Conservation (phyloP, 306 rosid species). For the Mucuna pruriens region DNA sequence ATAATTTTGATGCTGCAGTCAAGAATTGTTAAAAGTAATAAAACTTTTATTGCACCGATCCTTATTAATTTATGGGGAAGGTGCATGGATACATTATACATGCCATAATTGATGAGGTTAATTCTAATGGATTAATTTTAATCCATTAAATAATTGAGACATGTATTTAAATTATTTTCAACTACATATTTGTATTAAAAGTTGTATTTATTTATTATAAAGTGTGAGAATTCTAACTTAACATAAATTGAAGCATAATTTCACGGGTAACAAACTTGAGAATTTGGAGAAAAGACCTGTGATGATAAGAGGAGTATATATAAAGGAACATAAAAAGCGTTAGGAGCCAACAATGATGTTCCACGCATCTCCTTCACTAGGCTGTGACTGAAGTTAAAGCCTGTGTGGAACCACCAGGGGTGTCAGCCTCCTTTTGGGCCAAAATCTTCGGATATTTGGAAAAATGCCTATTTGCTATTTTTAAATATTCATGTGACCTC, state of each 20-base stretch:
- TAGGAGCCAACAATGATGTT: background rate
- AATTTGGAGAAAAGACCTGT: background rate
- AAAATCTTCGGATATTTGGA: background rate
- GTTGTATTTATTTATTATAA: too few species aligned
- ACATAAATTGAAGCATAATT: background rate
- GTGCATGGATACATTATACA: background rate
- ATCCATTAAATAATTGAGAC: too few species aligned
- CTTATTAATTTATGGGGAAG: slow-evolving; percentile 7
- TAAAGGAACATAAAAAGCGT: background rate
- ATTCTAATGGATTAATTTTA: too few species aligned
- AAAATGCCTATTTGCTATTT: background rate
- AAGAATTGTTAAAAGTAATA: background rate
- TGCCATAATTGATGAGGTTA: too few species aligned
- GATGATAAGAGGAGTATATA: background rate
- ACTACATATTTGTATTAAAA: too few species aligned
- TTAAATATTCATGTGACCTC: background rate
- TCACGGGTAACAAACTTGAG: slow-evolving; percentile 3
- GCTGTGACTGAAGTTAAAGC: slow-evolving; percentile 29
- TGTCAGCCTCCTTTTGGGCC: slow-evolving; percentile 22
- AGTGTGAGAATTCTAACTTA: background rate
- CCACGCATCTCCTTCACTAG: slow-evolving; percentile 22
- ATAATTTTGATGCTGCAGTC: background rate
- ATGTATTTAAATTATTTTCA: background rate
- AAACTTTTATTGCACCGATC: background rate
- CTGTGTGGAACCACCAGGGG: slow-evolving; percentile 18